Evolutionary conservation across 192 early-diverging fungal genomes (phyloP).

Genomic region (Geranomyces variabilis): DNA sequence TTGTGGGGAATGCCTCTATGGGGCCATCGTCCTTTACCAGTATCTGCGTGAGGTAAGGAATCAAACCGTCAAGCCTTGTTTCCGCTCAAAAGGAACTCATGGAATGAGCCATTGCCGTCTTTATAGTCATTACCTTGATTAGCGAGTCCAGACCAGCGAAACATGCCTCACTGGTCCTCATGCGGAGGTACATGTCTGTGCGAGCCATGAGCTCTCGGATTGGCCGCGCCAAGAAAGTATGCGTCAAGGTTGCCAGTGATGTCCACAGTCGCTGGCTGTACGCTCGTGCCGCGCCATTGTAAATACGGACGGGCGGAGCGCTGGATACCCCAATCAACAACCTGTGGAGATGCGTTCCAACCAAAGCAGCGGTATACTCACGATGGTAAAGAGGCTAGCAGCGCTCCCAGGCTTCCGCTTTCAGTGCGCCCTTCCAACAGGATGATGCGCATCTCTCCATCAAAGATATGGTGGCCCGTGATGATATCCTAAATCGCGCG

Average conservation of each 20-base stretch:
- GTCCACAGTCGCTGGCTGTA: constrained; percentile 27
- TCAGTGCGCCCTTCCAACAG: constrained; percentile 32
- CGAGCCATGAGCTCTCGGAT: constrained; percentile 7
- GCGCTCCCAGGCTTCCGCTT: not conserved
- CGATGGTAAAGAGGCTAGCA: constrained; percentile 19
- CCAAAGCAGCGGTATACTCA: no score
- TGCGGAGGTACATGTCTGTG: constrained; percentile 28
- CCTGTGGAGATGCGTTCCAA: no score
- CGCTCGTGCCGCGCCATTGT: not conserved
- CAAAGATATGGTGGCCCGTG: constrained; percentile 41
- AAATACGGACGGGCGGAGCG: not conserved
- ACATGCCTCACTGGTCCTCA: constrained; percentile 14
- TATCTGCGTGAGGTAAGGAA: not conserved
- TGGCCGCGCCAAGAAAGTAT: constrained; percentile 10
- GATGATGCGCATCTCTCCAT: constrained; percentile 24
- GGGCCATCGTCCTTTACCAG: not conserved
- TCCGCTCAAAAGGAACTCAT: no score
- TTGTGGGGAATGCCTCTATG: constrained; percentile 7
- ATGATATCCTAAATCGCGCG: constrained; percentile 28
- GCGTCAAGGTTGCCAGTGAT: not conserved
- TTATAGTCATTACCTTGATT: not conserved
- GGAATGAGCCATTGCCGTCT: no score
- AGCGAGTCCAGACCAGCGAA: constrained; percentile 19
- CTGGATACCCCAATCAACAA: not conserved
- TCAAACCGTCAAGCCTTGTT: no score